A percentile compares a stretch with the other conserved stretches of the same genome.
Evolutionary conservation across 495 filamentous ascomycete species (phyloP).

Genomic region (Lasiosphaeria ovina): DNA sequence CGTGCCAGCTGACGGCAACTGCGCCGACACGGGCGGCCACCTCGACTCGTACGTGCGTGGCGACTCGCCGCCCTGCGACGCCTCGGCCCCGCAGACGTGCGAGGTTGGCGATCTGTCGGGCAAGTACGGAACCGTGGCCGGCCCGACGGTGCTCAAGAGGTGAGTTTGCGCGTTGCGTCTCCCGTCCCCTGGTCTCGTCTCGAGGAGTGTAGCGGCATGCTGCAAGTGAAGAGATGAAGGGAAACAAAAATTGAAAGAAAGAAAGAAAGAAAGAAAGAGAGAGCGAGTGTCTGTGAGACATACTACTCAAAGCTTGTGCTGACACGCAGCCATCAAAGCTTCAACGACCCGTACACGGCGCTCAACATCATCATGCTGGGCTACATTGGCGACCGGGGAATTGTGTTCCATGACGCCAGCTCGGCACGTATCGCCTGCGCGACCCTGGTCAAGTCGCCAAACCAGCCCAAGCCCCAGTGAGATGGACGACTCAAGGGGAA

Average conservation of each 20-base stretch:
- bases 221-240: background rate
- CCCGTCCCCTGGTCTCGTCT: background rate
- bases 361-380: slow-evolving; percentile 53
- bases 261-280: background rate
- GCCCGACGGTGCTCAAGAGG: slow-evolving; percentile 37
- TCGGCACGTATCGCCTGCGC: slow-evolving; percentile 66
- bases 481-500: no score
- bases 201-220: no score
- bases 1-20: slow-evolving; percentile 71
- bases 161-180: slow-evolving; percentile 12
- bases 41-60: slow-evolving; percentile 54
- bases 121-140: slow-evolving; percentile 68
- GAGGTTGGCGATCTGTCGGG: slow-evolving; percentile 80
- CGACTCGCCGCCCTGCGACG: slow-evolving; percentile 62
- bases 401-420: slow-evolving; percentile 69
- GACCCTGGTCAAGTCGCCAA: slow-evolving; percentile 48
- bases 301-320: slow-evolving; percentile 1
- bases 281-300: background rate
- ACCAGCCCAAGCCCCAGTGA: background rate
- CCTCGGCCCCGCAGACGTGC: slow-evolving; percentile 61
- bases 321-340: slow-evolving; percentile 38
- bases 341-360: slow-evolving; percentile 66
- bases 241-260: background rate
- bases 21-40: slow-evolving; percentile 64
- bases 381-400: slow-evolving; percentile 72